These are phyloP conservation scores for Papiliotrema fonsecae DNA, from an alignment of 1,284 basidiomycete species.

Conservation along the genomic window DNA sequence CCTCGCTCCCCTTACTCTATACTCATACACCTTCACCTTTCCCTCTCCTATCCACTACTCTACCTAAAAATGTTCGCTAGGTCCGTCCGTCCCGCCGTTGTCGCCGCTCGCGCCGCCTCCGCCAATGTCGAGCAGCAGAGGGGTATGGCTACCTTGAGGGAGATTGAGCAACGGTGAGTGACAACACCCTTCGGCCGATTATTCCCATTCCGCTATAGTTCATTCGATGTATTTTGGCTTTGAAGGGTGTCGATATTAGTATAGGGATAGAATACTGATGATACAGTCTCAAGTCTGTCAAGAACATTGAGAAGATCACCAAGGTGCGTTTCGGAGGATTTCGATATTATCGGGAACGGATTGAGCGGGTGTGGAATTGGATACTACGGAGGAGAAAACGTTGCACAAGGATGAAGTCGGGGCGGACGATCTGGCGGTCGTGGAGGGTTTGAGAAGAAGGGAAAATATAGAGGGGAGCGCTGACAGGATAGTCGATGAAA, in stretches of 20 bases:
- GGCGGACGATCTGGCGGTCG: not conserved
- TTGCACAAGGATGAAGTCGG: not conserved
- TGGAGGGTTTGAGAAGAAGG: not conserved
- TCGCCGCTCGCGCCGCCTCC: slow-evolving; percentile 43
- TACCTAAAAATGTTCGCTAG: slow-evolving; percentile 52
- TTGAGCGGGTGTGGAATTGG: not conserved
- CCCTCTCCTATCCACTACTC: slow-evolving; percentile 6
- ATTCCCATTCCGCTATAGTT: not conserved
- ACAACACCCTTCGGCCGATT: not conserved
- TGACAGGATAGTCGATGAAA: slow-evolving; percentile 81
- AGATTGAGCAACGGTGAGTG: slow-evolving; percentile 79
- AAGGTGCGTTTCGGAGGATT: slow-evolving; percentile 60
- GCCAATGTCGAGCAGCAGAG: slow-evolving; percentile 51
- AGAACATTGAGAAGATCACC: slow-evolving; percentile 98
- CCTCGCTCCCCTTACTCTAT: slow-evolving; percentile 4
- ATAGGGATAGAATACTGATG: not conserved
- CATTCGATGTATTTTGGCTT: not conserved
- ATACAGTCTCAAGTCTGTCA: slow-evolving; percentile 74
- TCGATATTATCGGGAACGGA: not conserved
- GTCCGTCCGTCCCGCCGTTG: slow-evolving; percentile 60
- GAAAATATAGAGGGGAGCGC: not conserved
- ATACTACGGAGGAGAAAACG: not conserved
- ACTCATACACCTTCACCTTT: slow-evolving; percentile 17
- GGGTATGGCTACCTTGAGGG: slow-evolving; percentile 95
- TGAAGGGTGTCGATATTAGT: not conserved